Percentiles rank a stretch among this genome's conserved stretches.
These are phyloP conservation scores for Linum trigynum DNA, from an alignment of 345 rosid species.

Conservation along the genomic window DNA sequence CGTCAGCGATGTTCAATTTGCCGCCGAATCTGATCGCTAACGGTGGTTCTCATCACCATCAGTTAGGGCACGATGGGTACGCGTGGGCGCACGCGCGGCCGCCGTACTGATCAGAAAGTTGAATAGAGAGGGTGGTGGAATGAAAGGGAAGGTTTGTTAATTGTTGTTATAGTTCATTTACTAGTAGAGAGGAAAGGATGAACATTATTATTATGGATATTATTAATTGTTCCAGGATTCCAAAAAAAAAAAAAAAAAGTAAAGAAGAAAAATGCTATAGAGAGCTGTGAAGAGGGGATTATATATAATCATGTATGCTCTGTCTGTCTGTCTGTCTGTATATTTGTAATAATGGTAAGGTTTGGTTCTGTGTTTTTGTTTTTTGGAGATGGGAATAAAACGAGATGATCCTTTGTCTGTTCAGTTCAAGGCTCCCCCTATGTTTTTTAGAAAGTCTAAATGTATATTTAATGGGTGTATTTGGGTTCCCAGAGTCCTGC, in stretches of 20 bases:
- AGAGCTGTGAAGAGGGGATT: conserved; percentile 12
- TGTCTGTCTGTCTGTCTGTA: background rate
- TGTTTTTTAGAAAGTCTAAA: background rate
- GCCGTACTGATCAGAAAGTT: conserved; percentile 25
- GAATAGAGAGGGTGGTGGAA: conserved; percentile 2
- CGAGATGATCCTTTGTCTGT: background rate
- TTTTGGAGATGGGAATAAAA: conserved; percentile 10
- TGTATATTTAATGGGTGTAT: too few relatives aligned
- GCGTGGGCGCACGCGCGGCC: conserved; percentile 50
- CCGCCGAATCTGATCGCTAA: conserved; percentile 63
- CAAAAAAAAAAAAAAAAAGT: background rate
- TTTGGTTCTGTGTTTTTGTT: conserved; percentile 10
- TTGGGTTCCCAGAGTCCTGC: too few relatives aligned
- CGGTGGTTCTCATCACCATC: conserved; percentile 39
- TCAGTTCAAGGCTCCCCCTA: conserved; percentile 1
- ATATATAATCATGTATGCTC: conserved; percentile 9
- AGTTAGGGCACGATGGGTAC: conserved; percentile 64
- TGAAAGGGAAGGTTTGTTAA: background rate
- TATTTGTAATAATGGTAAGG: conserved; percentile 10
- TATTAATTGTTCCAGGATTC: too few relatives aligned
- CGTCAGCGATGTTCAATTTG: conserved; percentile 43
- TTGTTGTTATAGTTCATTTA: background rate
- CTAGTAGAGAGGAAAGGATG: conserved; percentile 2
- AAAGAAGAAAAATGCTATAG: background rate
- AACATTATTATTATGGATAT: background rate